Percentiles rank a stretch among this genome's conserved stretches.
phyloP scores from a whole-genome alignment of 305 asterid species.

The Fraxinus floribunda region DNA sequence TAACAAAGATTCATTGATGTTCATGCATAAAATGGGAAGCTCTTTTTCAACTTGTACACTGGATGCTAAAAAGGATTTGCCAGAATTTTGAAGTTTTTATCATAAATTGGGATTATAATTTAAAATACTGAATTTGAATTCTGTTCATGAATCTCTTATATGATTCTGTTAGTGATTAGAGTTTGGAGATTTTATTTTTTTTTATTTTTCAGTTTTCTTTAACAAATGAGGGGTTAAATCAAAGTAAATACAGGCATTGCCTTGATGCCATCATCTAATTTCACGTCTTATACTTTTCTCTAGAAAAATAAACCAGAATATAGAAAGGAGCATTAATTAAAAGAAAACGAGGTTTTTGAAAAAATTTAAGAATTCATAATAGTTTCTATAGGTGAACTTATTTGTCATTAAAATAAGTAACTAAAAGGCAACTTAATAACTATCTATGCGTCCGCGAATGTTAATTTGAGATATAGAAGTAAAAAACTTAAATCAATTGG shows the following conservation, averaged over 20 bases:
- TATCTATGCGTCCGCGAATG: no score
- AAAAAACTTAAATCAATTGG: no score
- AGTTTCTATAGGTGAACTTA: neutral
- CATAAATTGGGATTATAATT: no score
- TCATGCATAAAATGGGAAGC: constrained; percentile 28
- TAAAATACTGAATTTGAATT: neutral
- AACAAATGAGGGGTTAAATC: no score
- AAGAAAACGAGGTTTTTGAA: neutral
- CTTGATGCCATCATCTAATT: no score
- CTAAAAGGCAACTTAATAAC: neutral
- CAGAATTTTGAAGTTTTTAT: constrained; percentile 27
- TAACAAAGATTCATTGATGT: constrained; percentile 27
- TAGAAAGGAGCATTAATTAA: neutral
- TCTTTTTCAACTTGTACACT: constrained; percentile 24
- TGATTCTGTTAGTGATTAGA: neutral
- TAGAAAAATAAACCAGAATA: no score
- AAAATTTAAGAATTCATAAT: no score
- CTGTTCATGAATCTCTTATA: neutral
- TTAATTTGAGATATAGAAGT: neutral
- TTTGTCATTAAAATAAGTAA: neutral
- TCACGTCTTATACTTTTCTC: no score
- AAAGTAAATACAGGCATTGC: no score
- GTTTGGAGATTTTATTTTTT: neutral
- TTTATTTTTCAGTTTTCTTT: no score
- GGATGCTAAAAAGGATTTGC: constrained; percentile 30